Conservation (phyloP, 441 rosid species). For the Codiaeum variegatum region DNA sequence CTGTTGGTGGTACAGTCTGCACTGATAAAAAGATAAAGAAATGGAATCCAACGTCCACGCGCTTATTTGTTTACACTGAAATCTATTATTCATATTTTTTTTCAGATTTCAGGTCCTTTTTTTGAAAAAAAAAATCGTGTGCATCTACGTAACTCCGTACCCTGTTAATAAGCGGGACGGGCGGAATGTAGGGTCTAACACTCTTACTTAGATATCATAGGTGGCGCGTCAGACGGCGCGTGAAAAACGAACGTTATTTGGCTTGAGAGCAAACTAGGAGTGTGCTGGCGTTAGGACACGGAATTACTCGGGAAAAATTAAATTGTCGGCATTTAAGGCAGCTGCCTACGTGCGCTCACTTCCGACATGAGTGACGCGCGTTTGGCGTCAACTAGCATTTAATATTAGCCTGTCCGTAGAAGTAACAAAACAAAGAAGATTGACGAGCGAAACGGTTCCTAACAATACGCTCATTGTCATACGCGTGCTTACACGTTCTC, state of each 20-base stretch:
- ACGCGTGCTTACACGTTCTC: constrained; percentile 6
- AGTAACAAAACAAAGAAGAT: constrained; percentile 9
- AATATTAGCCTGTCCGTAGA: constrained; percentile 12
- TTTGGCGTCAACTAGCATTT: constrained; percentile 35
- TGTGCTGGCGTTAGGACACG: constrained; percentile 18
- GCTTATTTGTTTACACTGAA: neutral
- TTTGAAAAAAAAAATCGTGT: constrained; percentile 3
- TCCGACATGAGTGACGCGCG: constrained; percentile 42
- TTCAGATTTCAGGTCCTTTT: neutral
- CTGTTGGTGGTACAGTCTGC: constrained; percentile 25
- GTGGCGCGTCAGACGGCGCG: constrained; percentile 22
- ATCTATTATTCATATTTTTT: neutral
- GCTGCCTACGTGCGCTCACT: constrained; percentile 26
- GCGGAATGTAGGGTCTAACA: neutral
- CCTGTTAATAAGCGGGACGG: neutral
- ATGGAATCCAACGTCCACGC: constrained; percentile 35
- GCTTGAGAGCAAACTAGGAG: neutral
- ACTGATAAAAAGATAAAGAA: constrained; percentile 16
- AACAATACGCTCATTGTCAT: neutral
- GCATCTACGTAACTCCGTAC: neutral
- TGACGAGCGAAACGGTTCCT: neutral
- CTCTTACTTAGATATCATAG: neutral
- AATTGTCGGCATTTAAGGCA: constrained; percentile 38
- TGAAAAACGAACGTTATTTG: neutral
- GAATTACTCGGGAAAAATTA: constrained; percentile 27